A percentile compares a stretch with the other conserved stretches of the same genome.
phyloP scores from a whole-genome alignment of 208 protist genomes.

The Crithidia brevicula region DNA sequence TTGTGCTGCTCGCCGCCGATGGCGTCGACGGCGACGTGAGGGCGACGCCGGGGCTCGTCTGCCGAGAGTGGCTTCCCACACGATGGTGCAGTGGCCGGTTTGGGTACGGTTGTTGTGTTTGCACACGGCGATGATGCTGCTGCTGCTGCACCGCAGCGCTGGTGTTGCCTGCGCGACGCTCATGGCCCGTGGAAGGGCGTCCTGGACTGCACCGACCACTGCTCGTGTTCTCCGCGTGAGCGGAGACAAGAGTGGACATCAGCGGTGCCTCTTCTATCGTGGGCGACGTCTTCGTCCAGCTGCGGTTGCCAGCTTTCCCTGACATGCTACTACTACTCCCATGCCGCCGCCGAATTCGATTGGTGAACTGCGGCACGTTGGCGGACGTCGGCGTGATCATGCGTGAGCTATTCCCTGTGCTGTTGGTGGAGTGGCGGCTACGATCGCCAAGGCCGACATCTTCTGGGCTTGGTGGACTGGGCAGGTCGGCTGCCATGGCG shows the following conservation, averaged over 20 bases:
- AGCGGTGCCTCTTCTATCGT: too few species aligned
- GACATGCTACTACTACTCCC: not conserved
- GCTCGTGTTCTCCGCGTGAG: too few species aligned
- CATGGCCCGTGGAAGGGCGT: too few species aligned
- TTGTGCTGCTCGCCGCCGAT: not conserved
- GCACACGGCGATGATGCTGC: too few species aligned
- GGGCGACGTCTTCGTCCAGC: too few species aligned
- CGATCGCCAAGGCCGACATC: conserved; percentile 17
- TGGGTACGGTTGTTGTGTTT: too few species aligned
- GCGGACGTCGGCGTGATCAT: conserved; percentile 13
- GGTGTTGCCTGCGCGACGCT: not conserved
- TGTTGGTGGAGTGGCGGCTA: not conserved
- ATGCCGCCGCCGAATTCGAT: not conserved
- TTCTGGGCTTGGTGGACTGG: conserved; percentile 27
- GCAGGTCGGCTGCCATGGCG: not conserved
- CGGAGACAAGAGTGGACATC: too few species aligned
- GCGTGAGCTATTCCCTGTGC: conserved; percentile 15
- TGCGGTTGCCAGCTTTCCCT: not conserved
- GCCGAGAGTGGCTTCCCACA: not conserved
- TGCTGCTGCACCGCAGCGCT: not conserved
- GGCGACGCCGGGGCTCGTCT: not conserved
- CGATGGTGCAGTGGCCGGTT: not conserved
- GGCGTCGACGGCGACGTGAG: not conserved
- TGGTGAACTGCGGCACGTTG: conserved; percentile 13
- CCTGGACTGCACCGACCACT: too few species aligned